Percentiles rank a stretch among this genome's conserved stretches.
These are phyloP conservation scores for Sclerotinia borealis DNA, from an alignment of 2,329 filamentous ascomycete species.

Conservation along the genomic window DNA sequence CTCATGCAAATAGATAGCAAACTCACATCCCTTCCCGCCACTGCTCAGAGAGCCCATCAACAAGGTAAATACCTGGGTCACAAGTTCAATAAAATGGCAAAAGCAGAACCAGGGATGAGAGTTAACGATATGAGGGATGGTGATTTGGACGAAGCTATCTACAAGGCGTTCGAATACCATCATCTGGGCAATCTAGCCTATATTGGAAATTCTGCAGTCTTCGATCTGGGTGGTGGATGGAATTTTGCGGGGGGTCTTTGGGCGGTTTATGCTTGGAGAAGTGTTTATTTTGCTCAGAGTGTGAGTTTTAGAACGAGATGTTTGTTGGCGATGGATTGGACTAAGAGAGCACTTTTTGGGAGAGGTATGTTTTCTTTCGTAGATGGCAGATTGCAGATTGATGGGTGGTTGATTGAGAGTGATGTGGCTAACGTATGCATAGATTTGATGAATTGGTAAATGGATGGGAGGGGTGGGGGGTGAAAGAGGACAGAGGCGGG, in stretches of 20 bases:
- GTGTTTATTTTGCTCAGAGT: constrained; percentile 95
- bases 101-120: constrained; percentile 65
- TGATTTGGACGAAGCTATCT: constrained; percentile 85
- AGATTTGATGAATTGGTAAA: constrained; percentile 7
- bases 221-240: constrained; percentile 76
- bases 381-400: not conserved
- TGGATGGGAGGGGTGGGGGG: not conserved
- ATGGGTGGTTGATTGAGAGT: not conserved
- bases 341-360: constrained; percentile 91
- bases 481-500: not conserved
- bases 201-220: constrained; percentile 92
- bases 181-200: constrained; percentile 92
- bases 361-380: constrained; percentile 55
- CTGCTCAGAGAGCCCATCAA: constrained; percentile 92
- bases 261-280: constrained; percentile 94
- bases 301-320: constrained; percentile 86
- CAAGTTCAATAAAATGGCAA: constrained; percentile 89
- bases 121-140: constrained; percentile 81
- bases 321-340: constrained; percentile 96
- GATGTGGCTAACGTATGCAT: not conserved
- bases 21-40: constrained; percentile 88
- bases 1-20: constrained; percentile 91
- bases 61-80: constrained; percentile 88
- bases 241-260: constrained; percentile 76
- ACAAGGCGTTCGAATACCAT: constrained; percentile 90